These are phyloP conservation scores for Zygnema circumcarinatum DNA, from an alignment of 139 green algal genomes.

Conservation along the genomic window DNA sequence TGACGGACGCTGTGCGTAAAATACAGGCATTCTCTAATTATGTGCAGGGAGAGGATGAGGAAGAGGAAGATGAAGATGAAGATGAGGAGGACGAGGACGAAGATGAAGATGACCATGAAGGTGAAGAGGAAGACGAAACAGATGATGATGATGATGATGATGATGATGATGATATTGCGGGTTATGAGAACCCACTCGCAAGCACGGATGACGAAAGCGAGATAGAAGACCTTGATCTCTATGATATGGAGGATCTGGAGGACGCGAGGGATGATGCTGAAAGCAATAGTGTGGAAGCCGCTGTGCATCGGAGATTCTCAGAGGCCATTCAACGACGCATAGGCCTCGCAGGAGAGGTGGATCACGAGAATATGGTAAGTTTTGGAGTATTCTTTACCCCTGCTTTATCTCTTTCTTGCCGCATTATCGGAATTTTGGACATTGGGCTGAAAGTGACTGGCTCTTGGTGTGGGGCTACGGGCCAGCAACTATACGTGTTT, in stretches of 20 bases:
- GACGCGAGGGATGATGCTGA: not conserved
- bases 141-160: not conserved
- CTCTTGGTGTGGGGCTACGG: not conserved
- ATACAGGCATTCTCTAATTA: no score
- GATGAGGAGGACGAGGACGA: not conserved
- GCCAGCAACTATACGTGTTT: not conserved
- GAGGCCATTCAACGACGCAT: not conserved
- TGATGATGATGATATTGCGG: no score
- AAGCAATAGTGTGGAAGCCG: not conserved
- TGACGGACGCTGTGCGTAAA: no score
- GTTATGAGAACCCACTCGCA: no score
- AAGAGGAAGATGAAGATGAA: not conserved
- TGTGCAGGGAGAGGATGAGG: no score
- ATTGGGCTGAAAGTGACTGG: not conserved
- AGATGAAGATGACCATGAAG: not conserved
- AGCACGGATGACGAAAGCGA: not conserved
- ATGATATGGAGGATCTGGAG: not conserved
- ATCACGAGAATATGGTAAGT: not conserved
- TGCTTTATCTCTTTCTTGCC: no score
- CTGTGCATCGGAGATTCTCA: not conserved
- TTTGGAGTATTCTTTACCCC: not conserved
- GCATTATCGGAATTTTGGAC: no score
- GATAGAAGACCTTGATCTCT: not conserved
- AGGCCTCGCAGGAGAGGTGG: not conserved
- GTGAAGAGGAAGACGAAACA: not conserved